Evolutionary conservation across 2,329 filamentous ascomycete genomes (phyloP), one percentile per base, ranked within the genome.

Genomic region (Chaetoscypha palmicola): DNA sequence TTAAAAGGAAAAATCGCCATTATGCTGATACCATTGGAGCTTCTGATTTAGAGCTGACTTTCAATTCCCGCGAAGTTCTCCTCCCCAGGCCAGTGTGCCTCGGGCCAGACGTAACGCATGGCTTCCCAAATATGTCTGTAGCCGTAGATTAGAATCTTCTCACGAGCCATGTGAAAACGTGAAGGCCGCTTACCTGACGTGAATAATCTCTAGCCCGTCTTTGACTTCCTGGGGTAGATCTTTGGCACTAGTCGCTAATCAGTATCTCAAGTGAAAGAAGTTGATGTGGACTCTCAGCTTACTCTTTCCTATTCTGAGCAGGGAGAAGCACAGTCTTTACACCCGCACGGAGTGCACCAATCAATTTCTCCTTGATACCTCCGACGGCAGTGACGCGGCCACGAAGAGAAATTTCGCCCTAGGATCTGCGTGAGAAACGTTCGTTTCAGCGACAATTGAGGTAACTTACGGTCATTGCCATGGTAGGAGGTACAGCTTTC

Each of bases 301-400:
- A 59, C 59, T 98, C 92, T 68, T 97, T 97, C 51, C 82, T 77
- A 64, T 98, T 98, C 55, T 86, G 83, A 23, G 83, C 77, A 2
- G 92, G 92, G 5, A 98, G 70, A 48, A 98, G 65, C 5, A 98
- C 91, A 23, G 87, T 91, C 74, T 95, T 94, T 49, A 98, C 91
- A 21, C 92, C 92, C 2, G 92, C 92, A 43, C 91, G 77, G 61
- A 94, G 72, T 7, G 92, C 92, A 17, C 92, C 92, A 61, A 98
- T 97, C 41, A 97, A 74, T 66, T 98, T 98, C 77, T 98, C 91
- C 68, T 97, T 96, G 69, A 98, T 97, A 14, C 92, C 92, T 41
- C 92, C 92, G 26, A 98, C 92, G 20, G 91, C 88, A 66, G 92
- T 87, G 45, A 98, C 85, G 52, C 89, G 81, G 17, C 92, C 92